Evolutionary conservation across 345 rosid species (phyloP), one percentile per base, ranked within the genome.

Genomic region (Atalantia buxifolia): DNA sequence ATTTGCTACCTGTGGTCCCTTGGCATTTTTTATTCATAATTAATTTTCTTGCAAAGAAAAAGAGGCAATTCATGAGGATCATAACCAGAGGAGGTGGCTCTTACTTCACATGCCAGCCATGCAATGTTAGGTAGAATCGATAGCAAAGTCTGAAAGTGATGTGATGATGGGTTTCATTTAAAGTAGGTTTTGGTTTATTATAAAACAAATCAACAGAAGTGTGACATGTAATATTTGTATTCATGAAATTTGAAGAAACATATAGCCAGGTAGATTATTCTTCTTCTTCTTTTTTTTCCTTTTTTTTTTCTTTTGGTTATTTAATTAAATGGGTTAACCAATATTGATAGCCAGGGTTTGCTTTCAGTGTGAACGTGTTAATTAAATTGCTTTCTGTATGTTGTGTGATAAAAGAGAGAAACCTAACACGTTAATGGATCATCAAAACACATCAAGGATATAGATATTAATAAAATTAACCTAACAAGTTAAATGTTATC

Each of bases 41-140:
- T 7, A n/a, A 48, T 28, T 30, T 61, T 61, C 64, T 4, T 5
- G 57, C 57, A 53, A 64, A 30, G 31, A 66, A 57, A 67, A 71
- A 10, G 55, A 12, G 68, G 63, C 24, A 30, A 85, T 76, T 84
- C 69, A 80, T 77, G 89, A 75, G 79, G 82, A 80, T 70, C 83
- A 82, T 82, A 82, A 66, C 45, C 80, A 57, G 14, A 66, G 72
- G 83, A 71, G 87, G 81, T 74, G 83, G 81, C 73, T 73, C 64
- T 36, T 25, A 30, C 78, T 45, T 76, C 79, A 48, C 81, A 78
- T 79, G 84, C 85, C 81, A 79, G 71, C 82, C 75, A 27, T 66
- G 68, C 76, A 40, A 77, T 60, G 83, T 83, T 81, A 75, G 86
- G 85, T 83, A 66, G 72, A 53, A 24, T 71, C 25, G 79, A 75